Base-by-base conservation (phyloP, 345 rosid species). In the Dovyalis caffra region DNA sequence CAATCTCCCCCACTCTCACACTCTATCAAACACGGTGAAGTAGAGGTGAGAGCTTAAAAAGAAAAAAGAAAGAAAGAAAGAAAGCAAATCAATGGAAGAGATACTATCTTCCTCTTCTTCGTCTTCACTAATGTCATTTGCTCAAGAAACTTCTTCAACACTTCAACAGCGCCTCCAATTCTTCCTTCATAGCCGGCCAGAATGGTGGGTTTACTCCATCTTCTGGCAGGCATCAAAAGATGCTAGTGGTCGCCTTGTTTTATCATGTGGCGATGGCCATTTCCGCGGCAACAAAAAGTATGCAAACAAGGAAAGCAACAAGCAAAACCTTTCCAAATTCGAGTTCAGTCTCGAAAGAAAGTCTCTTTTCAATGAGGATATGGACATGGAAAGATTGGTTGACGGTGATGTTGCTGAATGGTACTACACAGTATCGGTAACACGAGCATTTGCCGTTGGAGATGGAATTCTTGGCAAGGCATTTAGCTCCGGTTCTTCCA, bases 191-290 rank as follows among this genome's bases (percentile, higher is more conserved):
- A 81, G 60, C 75, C 79, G 78, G 16, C 86, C 88, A 0, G 86
- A 82, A 68, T 75, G 85, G 84, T 89, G 93, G 93, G 77, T 81
- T 15, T 90, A 90, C 69, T 78, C 94, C 56, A 88, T 90, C 49
- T 86, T 88, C 80, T 90, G 94, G 91, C 89, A 74, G 75, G 75
- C 88, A 5, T 71, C 81, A 21, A 75, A 75, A 49, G 88, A 84
- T 64, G 74, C 73, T 34, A 58, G 72, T 3, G 88, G 86, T 43
- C 67, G 71, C 45, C 53, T 74, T 33, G 67, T 80, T 40, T 75
- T 88, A 9, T 78, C 83, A 1, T 90, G 87, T 85, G 84, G 77
- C 0, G 91, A 84, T 25, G 91, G 91, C 20, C 68, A 77, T 71
- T 86, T 83, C 47, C 84, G 78, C 0, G 88, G 86, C 56, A 68